Percentiles rank a stretch among this genome's conserved stretches.
phyloP scores from a whole-genome alignment of 257 asterid species.

The Ophiorrhiza pumila region DNA sequence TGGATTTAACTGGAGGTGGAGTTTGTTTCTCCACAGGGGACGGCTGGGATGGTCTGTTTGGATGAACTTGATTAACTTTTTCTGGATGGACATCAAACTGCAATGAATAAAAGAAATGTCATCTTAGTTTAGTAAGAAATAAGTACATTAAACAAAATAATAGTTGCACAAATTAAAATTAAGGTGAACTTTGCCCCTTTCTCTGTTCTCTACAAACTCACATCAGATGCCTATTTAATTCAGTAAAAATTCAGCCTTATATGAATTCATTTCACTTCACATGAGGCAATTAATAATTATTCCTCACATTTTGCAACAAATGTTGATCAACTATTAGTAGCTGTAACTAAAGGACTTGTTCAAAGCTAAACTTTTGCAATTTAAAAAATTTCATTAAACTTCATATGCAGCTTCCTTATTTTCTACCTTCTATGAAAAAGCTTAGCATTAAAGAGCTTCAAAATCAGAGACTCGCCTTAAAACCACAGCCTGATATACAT shows the following conservation, averaged over 20 bases:
- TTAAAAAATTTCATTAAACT: background rate
- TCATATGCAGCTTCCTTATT: background rate
- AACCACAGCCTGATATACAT: constrained; percentile 75
- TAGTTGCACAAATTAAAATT: background rate
- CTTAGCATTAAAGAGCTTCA: constrained; percentile 3
- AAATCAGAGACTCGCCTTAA: constrained; percentile 48
- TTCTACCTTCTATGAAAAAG: background rate
- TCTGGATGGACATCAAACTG: constrained; percentile 66
- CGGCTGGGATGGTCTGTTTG: constrained; percentile 47
- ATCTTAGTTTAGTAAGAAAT: background rate
- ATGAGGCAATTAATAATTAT: background rate
- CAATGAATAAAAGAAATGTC: constrained; percentile 19
- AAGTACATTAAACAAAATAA: background rate
- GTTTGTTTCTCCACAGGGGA: constrained; percentile 40
- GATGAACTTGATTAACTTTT: constrained; percentile 44
- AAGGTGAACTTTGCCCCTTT: background rate
- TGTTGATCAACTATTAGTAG: background rate
- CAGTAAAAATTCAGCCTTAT: background rate
- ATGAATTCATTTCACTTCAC: background rate
- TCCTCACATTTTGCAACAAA: background rate
- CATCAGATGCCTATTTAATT: background rate
- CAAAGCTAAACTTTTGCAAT: background rate
- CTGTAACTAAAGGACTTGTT: background rate
- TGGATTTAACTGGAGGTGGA: constrained; percentile 28
- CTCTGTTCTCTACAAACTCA: too few species aligned